Base-by-base conservation (phyloP, 2,329 filamentous ascomycete species). In the Phaeoacremonium minimum region DNA sequence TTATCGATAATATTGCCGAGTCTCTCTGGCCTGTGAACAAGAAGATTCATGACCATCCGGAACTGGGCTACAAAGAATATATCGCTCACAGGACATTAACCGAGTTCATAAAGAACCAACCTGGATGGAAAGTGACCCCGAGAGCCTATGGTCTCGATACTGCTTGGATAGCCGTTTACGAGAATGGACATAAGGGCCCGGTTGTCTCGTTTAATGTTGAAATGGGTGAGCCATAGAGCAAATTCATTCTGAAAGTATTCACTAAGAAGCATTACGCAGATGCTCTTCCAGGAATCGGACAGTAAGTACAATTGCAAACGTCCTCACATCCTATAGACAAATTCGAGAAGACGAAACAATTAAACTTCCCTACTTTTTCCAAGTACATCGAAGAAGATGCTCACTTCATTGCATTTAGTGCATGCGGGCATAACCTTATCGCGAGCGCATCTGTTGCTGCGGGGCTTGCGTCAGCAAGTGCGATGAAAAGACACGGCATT, bases 351-450 rank as follows among this genome's bases (percentile, higher is more conserved):
- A n/a, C n/a, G n/a, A n/a, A n/a, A n/a, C n/a, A n/a, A n/a, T n/a
- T n/a, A n/a, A n/a, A n/a, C n/a, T n/a, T n/a, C n/a, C n/a, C n/a
- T n/a, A n/a, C n/a, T n/a, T n/a, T n/a, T n/a, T n/a, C n/a, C n/a
- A n/a, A n/a, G n/a, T n/a, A n/a, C n/a, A n/a, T n/a, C n/a, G n/a
- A n/a, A n/a, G n/a, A n/a, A n/a, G n/a, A n/a, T n/a, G n/a, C n/a
- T n/a, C n/a, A n/a, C n/a, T n/a, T n/a, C n/a, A n/a, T n/a, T n/a
- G n/a, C n/a, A n/a, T n/a, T n/a, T n/a, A n/a, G n/a, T 45, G 69
- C 70, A 7, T 77, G 73, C 38, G 73, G 73, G 4, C 73, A 76
- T 52, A 76, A 76, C 42, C 60, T 75, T 22, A 75, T 75, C 37
- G 69, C 70, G 5, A 67, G 60, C 0, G 62, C 67, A 3, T 71